Conservation (phyloP, 1,284 basidiomycete genomes). For the Apiotrichum siamense region DNA sequence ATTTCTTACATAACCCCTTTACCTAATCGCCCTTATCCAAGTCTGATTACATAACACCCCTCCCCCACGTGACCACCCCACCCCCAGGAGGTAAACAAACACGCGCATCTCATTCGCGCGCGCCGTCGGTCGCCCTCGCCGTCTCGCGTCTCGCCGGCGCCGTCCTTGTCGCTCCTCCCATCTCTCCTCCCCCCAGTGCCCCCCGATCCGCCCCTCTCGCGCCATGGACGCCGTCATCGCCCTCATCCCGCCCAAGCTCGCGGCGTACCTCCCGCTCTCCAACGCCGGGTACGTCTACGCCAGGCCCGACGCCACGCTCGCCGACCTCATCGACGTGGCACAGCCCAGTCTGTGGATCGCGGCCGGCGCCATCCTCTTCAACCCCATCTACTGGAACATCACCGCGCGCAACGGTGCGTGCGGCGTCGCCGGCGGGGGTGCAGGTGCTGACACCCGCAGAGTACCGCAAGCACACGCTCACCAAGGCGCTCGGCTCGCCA, state of each 20-base stretch:
- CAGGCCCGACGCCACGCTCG: background rate
- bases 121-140: too few relatives aligned
- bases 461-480: constrained; percentile 79
- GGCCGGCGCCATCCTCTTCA: constrained; percentile 67
- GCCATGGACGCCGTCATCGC: constrained; percentile 16
- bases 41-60: too few relatives aligned
- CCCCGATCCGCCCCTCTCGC: background rate
- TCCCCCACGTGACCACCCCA: too few relatives aligned
- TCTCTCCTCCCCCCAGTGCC: background rate
- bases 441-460: constrained; percentile 54
- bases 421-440: too few relatives aligned
- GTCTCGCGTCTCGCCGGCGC: too few relatives aligned
- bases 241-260: constrained; percentile 18
- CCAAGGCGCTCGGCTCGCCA: constrained; percentile 67
- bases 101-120: too few relatives aligned
- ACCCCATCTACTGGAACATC: constrained; percentile 93
- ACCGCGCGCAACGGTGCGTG: constrained; percentile 80
- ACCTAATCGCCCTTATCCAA: too few relatives aligned
- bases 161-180: too few relatives aligned
- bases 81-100: too few relatives aligned
- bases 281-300: constrained; percentile 28
- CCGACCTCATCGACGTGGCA: constrained; percentile 52
- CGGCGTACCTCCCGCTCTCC: constrained; percentile 11
- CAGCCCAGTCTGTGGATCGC: constrained; percentile 63
- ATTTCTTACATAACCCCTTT: too few relatives aligned